A percentile compares a stretch with the other conserved stretches of the same genome.
Conservation (phyloP, 2,329 filamentous ascomycete species). For the Lecanicillium sp. region DNA sequence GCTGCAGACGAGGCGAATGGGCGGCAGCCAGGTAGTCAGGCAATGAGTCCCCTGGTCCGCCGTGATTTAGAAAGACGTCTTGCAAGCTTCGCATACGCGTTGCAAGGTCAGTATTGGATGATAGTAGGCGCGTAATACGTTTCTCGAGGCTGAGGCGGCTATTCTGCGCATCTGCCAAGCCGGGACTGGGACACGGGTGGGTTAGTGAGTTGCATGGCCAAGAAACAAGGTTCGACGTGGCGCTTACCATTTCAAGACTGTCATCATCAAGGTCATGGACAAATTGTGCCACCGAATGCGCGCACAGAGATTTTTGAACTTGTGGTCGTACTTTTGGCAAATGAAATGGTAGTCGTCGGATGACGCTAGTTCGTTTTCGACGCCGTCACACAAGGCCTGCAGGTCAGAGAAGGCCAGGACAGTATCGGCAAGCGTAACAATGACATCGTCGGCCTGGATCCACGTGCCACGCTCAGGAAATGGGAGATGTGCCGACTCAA, state of each 20-base stretch:
- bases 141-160: slow-evolving; percentile 24
- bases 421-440: slow-evolving; percentile 26
- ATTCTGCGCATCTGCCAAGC: slow-evolving; percentile 26
- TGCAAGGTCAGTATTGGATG: slow-evolving; percentile 25
- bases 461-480: slow-evolving; percentile 26
- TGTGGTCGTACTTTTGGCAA: slow-evolving; percentile 10
- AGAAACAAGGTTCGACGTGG: not conserved
- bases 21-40: slow-evolving; percentile 10
- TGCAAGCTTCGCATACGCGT: slow-evolving; percentile 20
- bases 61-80: slow-evolving; percentile 14
- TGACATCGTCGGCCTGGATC: slow-evolving; percentile 25
- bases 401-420: slow-evolving; percentile 26
- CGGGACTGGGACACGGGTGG: slow-evolving; percentile 17
- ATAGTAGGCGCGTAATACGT: slow-evolving; percentile 24
- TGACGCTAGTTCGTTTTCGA: slow-evolving; percentile 15
- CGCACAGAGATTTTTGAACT: slow-evolving; percentile 21
- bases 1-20: not conserved
- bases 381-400: slow-evolving; percentile 19
- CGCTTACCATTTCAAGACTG: slow-evolving; percentile 28
- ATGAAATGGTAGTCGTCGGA: slow-evolving; percentile 12
- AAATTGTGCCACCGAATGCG: slow-evolving; percentile 28
- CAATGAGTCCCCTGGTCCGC: slow-evolving; percentile 9
- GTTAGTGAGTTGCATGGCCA: not conserved
- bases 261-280: slow-evolving; percentile 31
- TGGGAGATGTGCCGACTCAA: slow-evolving; percentile 23